A percentile compares a stretch with the other conserved stretches of the same genome.
phyloP scores from a whole-genome alignment of 306 rosid genomes.

The Fragaria ananassa region DNA sequence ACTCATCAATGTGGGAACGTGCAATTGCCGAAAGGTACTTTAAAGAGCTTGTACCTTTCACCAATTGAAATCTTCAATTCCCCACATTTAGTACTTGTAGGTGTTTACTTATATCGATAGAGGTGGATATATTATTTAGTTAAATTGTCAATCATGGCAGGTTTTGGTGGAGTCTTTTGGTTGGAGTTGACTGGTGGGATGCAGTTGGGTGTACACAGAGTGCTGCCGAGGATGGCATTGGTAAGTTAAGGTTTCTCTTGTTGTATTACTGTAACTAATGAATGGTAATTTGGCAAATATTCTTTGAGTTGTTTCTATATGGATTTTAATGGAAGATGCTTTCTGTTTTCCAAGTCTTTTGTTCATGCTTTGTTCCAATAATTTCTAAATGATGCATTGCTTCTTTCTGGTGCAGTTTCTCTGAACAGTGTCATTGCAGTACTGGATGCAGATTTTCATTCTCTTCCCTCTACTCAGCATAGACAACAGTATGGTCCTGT shows the following conservation, averaged over 20 bases:
- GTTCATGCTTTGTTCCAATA: neutral
- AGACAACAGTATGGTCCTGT: constrained; percentile 98
- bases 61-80: neutral
- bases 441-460: constrained; percentile 98
- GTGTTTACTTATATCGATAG: neutral
- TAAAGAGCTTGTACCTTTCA: neutral
- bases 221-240: constrained; percentile 98
- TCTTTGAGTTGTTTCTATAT: neutral
- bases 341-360: neutral
- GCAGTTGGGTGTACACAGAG: constrained; percentile 99
- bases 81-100: constrained; percentile 11
- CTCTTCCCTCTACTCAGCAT: constrained; percentile 90
- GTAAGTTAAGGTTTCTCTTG: constrained; percentile 33
- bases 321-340: neutral
- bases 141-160: constrained; percentile 35
- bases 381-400: constrained; percentile 10
- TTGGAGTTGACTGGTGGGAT: constrained; percentile 99
- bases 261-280: constrained; percentile 7
- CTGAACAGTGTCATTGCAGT: constrained; percentile 94
- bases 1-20: constrained; percentile 89
- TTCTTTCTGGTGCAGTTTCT: constrained; percentile 62
- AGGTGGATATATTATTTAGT: neutral
- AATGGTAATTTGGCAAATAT: neutral
- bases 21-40: constrained; percentile 94
- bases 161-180: constrained; percentile 99